These are phyloP conservation scores for Ophiostoma piceae DNA, from an alignment of 2,329 filamentous ascomycete genomes.

Conservation along the genomic window DNA sequence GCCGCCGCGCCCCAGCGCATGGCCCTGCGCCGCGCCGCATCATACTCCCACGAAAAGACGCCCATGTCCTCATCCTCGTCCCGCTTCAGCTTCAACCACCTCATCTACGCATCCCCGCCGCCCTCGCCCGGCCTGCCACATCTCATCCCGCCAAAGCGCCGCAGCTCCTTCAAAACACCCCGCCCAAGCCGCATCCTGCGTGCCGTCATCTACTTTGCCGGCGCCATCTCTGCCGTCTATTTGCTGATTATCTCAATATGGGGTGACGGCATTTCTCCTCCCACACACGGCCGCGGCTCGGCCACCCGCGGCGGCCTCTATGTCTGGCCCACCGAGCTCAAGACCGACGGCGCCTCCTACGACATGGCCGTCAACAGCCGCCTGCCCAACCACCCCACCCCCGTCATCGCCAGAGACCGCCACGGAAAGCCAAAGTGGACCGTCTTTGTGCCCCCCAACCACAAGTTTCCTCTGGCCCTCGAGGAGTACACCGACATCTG, in stretches of 20 bases:
- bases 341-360: constrained; percentile 47
- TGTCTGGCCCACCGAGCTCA: constrained; percentile 38
- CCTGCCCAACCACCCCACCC: constrained; percentile 67
- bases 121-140: constrained; percentile 66
- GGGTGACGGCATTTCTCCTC: not conserved
- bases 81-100: constrained; percentile 61
- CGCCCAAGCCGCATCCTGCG: constrained; percentile 56
- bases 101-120: constrained; percentile 61
- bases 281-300: not conserved
- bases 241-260: constrained; percentile 37
- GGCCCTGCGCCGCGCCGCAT: constrained; percentile 54
- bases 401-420: constrained; percentile 63
- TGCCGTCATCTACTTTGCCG: constrained; percentile 49
- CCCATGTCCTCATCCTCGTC: constrained; percentile 57
- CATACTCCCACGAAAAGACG: constrained; percentile 51
- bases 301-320: constrained; percentile 27
- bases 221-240: constrained; percentile 49
- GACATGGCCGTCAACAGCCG: constrained; percentile 62
- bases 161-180: constrained; percentile 54
- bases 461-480: constrained; percentile 61
- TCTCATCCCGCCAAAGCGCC: constrained; percentile 50
- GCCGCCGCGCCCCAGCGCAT: constrained; percentile 51
- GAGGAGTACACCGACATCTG: constrained; percentile 66
- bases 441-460: constrained; percentile 65
- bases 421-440: constrained; percentile 69